Percentiles rank a stretch among this genome's conserved stretches.
Conservation (phyloP, 2,329 filamentous ascomycete species). For the Capronia coronata region DNA sequence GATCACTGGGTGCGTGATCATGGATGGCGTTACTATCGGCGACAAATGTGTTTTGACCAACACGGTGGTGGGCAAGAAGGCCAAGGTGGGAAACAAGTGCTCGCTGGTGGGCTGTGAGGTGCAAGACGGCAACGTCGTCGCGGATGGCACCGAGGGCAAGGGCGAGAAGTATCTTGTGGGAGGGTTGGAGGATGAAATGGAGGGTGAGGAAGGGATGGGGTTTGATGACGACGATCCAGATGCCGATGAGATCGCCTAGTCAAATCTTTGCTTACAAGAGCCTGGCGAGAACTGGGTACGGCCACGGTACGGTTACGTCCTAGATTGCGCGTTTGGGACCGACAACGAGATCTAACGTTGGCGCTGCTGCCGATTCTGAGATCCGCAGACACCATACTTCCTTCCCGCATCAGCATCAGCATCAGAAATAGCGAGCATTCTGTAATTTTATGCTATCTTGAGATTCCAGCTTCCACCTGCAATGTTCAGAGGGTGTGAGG, state of each 20-base stretch:
- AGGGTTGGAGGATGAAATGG: constrained; percentile 38
- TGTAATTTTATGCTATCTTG: too few species aligned
- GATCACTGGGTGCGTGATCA: constrained; percentile 78
- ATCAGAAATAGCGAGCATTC: too few species aligned
- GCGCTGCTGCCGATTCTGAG: too few species aligned
- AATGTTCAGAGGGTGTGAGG: too few species aligned
- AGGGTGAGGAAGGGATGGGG: constrained; percentile 32
- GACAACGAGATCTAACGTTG: too few species aligned
- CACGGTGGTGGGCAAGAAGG: constrained; percentile 76
- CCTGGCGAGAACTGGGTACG: too few species aligned
- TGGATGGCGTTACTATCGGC: constrained; percentile 84
- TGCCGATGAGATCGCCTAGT: constrained; percentile 2
- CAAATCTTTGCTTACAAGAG: too few species aligned
- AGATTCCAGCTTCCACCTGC: too few species aligned
- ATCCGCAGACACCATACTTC: too few species aligned
- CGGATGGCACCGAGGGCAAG: constrained; percentile 63
- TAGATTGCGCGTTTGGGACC: too few species aligned
- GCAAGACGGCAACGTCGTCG: constrained; percentile 74
- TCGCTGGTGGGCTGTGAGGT: constrained; percentile 86
- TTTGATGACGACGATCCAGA: constrained; percentile 26
- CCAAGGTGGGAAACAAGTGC: constrained; percentile 73
- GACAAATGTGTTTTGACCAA: constrained; percentile 78
- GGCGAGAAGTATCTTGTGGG: constrained; percentile 57
- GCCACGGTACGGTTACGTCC: too few species aligned
- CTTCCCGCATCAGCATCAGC: too few species aligned